phyloP scores from a whole-genome alignment of 352 stramenopile species.

The Phytophthora crassamura region DNA sequence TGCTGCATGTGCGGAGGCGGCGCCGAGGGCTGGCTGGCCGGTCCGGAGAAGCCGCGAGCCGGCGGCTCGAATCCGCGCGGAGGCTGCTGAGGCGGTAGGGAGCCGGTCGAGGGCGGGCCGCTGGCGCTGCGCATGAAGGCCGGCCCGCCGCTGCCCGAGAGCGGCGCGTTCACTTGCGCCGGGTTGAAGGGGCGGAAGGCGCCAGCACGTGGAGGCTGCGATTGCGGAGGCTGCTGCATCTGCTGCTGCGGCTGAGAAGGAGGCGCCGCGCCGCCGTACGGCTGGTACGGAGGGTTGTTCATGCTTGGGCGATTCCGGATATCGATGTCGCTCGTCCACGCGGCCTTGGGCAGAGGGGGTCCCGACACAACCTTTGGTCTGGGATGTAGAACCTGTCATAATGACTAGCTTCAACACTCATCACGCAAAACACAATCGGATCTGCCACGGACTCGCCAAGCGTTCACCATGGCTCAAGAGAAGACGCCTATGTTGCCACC shows the following conservation, averaged over 20 bases:
- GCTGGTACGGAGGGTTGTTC: slow-evolving; percentile 60
- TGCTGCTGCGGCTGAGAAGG: slow-evolving; percentile 34
- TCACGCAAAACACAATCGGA: neutral
- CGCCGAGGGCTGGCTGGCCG: slow-evolving; percentile 39
- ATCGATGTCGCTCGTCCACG: slow-evolving; percentile 31
- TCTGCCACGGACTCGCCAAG: neutral
- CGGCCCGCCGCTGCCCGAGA: slow-evolving; percentile 37
- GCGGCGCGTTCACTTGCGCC: slow-evolving; percentile 47
- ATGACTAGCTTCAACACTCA: slow-evolving; percentile 15
- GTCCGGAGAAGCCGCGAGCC: slow-evolving; percentile 37
- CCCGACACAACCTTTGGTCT: neutral
- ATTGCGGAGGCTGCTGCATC: slow-evolving; percentile 40
- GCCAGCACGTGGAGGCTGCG: slow-evolving; percentile 41
- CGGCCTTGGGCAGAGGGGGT: slow-evolving; percentile 11
- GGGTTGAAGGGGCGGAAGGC: slow-evolving; percentile 79
- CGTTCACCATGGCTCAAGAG: slow-evolving; percentile 25
- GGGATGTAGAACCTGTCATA: neutral
- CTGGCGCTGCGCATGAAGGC: slow-evolving; percentile 28
- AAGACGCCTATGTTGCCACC: slow-evolving; percentile 24
- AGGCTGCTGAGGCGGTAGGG: slow-evolving; percentile 15
- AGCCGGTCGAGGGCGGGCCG: slow-evolving; percentile 29
- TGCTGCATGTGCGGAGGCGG: slow-evolving; percentile 23
- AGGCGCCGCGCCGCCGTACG: slow-evolving; percentile 52
- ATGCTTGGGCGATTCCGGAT: slow-evolving; percentile 35
- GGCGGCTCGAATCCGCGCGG: slow-evolving; percentile 38